Percentiles rank a stretch among this genome's conserved stretches.
Conservation (phyloP, 495 filamentous ascomycete species). For the Talaromyces liani region DNA sequence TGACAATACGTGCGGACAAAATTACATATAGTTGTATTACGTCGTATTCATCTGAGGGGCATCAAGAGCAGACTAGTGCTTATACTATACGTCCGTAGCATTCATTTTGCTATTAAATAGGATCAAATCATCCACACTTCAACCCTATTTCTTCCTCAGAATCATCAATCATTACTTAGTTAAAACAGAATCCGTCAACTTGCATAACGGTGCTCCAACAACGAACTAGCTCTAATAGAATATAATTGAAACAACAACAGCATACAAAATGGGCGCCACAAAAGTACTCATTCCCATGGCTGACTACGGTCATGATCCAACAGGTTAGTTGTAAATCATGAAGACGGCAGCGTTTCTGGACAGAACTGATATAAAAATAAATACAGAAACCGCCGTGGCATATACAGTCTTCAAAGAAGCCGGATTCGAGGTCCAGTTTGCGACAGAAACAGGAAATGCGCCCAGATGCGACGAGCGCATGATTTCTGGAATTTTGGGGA, state of each 20-base stretch:
- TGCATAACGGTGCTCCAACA: background rate
- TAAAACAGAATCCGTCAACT: background rate
- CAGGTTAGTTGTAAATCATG: conserved; percentile 24
- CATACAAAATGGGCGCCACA: background rate
- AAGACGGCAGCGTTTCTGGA: background rate
- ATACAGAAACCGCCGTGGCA: conserved; percentile 43
- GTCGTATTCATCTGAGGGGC: background rate
- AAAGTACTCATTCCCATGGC: conserved; percentile 41
- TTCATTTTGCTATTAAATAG: no score
- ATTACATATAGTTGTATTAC: no score
- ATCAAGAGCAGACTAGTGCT: background rate
- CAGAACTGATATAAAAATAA: background rate
- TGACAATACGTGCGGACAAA: background rate
- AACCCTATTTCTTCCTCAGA: no score
- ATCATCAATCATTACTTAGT: no score
- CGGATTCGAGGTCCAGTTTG: conserved; percentile 41
- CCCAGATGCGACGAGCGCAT: conserved; percentile 46
- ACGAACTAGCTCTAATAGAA: background rate
- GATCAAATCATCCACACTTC: no score
- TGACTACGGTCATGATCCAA: conserved; percentile 50
- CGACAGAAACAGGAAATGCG: conserved; percentile 41
- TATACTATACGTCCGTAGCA: background rate
- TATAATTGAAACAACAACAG: background rate
- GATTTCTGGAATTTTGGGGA: conserved; percentile 44
- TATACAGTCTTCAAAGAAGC: conserved; percentile 43